Evolutionary conservation across 208 protist genomes (phyloP).

Genomic region (Leishmania amazonensis): DNA sequence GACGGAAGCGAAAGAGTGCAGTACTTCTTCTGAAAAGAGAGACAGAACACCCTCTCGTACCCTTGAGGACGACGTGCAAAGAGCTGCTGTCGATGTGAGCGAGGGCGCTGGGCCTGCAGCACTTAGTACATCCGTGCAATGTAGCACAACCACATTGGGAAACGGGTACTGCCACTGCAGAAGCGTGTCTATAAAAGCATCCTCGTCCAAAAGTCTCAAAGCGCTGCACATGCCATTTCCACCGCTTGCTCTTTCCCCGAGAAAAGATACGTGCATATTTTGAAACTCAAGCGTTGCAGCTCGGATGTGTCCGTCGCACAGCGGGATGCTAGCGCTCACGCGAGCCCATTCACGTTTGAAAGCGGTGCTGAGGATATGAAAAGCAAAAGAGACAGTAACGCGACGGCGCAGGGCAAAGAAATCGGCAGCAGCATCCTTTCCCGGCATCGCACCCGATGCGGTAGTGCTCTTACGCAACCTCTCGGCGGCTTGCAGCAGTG

Average conservation of each 20-base stretch:
- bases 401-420: conserved; percentile 24
- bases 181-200: conserved; percentile 55
- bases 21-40: conserved; percentile 26
- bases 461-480: neutral
- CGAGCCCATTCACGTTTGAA: conserved; percentile 42
- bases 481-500: conserved; percentile 4
- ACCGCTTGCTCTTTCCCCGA: too few species aligned
- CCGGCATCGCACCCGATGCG: neutral
- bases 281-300: neutral
- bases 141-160: conserved; percentile 35
- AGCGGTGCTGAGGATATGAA: conserved; percentile 47
- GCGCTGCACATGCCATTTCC: neutral
- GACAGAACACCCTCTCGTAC: neutral
- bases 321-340: conserved; percentile 32
- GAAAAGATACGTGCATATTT: neutral
- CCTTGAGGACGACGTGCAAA: neutral
- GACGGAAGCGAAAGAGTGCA: conserved; percentile 8
- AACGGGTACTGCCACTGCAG: conserved; percentile 42
- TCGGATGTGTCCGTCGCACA: neutral
- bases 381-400: conserved; percentile 32
- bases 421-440: neutral
- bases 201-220: conserved; percentile 37
- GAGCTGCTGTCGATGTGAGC: neutral
- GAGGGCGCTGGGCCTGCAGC: neutral
- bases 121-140: conserved; percentile 18